Percentiles rank a stretch among this genome's conserved stretches.
phyloP scores from a whole-genome alignment of 768 basidiomycete species.

The Suillus hirtellus region DNA sequence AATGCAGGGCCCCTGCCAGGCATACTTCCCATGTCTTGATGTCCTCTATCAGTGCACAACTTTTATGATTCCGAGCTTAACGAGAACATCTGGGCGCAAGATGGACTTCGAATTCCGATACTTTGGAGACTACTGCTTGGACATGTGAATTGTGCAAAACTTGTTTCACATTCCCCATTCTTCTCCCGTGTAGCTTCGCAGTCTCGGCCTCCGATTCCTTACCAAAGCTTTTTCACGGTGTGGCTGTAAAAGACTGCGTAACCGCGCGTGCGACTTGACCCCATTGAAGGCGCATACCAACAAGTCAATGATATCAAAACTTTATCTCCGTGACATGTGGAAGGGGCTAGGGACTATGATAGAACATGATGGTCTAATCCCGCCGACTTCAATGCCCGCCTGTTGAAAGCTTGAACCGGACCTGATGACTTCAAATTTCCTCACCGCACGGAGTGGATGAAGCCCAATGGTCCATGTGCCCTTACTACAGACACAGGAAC shows the following conservation, averaged over 20 bases:
- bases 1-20: background rate
- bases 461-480: background rate
- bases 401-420: background rate
- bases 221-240: background rate
- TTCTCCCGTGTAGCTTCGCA: background rate
- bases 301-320: background rate
- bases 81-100: background rate
- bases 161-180: background rate
- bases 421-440: background rate
- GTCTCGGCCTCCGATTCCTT: background rate
- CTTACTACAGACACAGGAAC: background rate
- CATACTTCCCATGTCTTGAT: background rate
- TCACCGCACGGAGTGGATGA: background rate
- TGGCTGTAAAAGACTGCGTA: background rate
- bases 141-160: slow-evolving; percentile 1
- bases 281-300: background rate
- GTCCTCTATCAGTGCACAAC: background rate
- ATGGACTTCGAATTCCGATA: background rate
- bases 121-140: background rate
- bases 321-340: background rate
- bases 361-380: background rate
- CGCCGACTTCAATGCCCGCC: background rate
- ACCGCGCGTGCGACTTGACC: background rate
- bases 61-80: background rate
- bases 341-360: background rate